A percentile compares a stretch with the other conserved stretches of the same genome.
Conservation (phyloP, 2,329 filamentous ascomycete genomes). For the Seiridium unicorne region DNA sequence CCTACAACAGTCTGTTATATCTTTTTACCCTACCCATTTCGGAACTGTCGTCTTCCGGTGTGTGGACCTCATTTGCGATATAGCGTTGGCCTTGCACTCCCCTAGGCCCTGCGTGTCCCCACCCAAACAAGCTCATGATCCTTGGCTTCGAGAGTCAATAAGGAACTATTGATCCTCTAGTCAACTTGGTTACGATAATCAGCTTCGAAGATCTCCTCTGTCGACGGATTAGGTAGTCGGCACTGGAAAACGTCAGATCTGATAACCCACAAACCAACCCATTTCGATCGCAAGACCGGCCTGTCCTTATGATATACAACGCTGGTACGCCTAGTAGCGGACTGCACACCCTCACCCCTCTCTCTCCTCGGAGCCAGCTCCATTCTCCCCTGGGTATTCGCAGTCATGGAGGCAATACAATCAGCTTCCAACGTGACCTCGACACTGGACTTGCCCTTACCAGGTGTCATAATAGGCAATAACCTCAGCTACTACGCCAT, state of each 20-base stretch:
- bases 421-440: constrained; percentile 5
- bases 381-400: neutral
- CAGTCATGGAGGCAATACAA: constrained; percentile 3
- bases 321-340: constrained; percentile 9
- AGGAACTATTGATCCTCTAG: neutral
- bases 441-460: neutral
- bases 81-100: neutral
- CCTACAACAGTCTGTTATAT: constrained; percentile 6
- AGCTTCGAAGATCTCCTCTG: constrained; percentile 14
- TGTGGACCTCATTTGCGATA: constrained; percentile 8
- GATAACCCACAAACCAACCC: neutral
- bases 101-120: too few relatives aligned
- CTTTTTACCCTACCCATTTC: constrained; percentile 9
- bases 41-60: constrained; percentile 16
- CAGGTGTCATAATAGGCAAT: constrained; percentile 20
- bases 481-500: constrained; percentile 40
- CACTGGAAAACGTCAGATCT: neutral
- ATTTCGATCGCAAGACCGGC: neutral
- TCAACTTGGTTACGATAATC: constrained; percentile 2
- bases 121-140: too few relatives aligned
- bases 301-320: constrained; percentile 15
- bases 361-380: constrained; percentile 7
- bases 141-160: neutral
- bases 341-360: constrained; percentile 5
- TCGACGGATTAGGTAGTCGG: neutral